Conservation (phyloP, 768 basidiomycete genomes). For the Auricularia cornea region DNA sequence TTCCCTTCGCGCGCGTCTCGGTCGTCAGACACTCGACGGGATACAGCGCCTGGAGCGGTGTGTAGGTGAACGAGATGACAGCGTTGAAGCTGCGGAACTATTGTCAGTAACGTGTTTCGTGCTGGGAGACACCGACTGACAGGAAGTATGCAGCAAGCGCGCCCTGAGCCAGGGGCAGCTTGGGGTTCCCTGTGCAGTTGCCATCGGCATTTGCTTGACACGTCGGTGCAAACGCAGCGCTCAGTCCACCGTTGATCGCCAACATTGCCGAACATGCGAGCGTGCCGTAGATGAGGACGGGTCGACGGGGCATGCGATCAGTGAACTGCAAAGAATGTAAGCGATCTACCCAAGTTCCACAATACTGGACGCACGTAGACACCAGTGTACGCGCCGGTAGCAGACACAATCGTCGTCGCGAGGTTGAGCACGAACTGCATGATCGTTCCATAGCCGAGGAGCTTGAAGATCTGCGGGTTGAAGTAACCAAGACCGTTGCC, state of each 20-base stretch:
- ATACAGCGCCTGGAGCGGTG: constrained; percentile 51
- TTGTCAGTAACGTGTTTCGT: no score
- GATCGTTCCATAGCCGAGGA: constrained; percentile 11
- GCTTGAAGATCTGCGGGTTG: constrained; percentile 21
- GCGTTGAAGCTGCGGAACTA: constrained; percentile 33
- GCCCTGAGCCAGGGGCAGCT: constrained; percentile 21
- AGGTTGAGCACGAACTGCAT: constrained; percentile 29
- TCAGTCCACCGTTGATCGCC: constrained; percentile 17
- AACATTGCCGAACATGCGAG: constrained; percentile 18
- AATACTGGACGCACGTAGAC: constrained; percentile 2
- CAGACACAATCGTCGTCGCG: constrained; percentile 22
- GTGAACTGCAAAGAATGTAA: constrained; percentile 13
- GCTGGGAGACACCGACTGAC: no score
- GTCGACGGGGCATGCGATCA: constrained; percentile 23
- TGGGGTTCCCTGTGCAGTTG: constrained; percentile 1
- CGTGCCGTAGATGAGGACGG: constrained; percentile 25
- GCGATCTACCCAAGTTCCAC: not conserved
- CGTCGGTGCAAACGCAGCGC: constrained; percentile 11
- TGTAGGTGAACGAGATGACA: constrained; percentile 45
- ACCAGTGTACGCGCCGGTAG: constrained; percentile 23
- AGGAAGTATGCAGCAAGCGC: constrained; percentile 32
- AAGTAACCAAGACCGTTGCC: constrained; percentile 45
- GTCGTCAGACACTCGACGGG: constrained; percentile 48
- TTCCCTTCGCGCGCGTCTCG: constrained; percentile 53
- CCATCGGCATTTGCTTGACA: not conserved